phyloP scores from a whole-genome alignment of 2,329 filamentous ascomycete genomes.

The Stachybotrys echinatus region DNA sequence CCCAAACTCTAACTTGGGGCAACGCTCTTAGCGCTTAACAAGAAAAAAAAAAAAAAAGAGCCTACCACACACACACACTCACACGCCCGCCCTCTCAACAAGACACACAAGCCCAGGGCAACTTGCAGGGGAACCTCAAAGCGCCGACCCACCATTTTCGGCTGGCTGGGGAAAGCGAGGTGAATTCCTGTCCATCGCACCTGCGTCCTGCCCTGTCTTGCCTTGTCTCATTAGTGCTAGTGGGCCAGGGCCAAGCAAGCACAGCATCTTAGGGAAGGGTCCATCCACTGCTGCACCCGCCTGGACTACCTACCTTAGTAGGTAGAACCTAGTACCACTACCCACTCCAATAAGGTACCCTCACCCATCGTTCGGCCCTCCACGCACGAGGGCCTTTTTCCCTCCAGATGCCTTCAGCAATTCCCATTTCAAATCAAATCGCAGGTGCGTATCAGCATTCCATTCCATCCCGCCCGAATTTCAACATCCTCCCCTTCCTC shows the following conservation, averaged over 20 bases:
- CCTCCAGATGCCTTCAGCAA: conserved; percentile 22
- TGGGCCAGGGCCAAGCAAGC: too few relatives aligned
- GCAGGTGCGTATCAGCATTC: conserved; percentile 14
- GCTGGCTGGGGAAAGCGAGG: background rate
- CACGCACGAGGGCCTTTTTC: conserved; percentile 6
- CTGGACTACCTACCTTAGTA: too few relatives aligned
- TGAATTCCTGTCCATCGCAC: background rate
- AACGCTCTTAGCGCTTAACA: background rate
- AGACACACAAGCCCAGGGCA: background rate
- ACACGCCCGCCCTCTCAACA: background rate
- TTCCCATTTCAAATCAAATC: conserved; percentile 15
- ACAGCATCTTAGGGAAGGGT: background rate
- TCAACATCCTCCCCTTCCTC: background rate
- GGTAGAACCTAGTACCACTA: too few relatives aligned
- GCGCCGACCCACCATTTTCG: background rate
- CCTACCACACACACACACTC: background rate
- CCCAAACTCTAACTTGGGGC: background rate
- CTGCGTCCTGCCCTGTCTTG: too few relatives aligned
- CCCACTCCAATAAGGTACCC: too few relatives aligned
- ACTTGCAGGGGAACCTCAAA: too few relatives aligned
- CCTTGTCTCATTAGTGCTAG: background rate
- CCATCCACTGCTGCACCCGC: too few relatives aligned
- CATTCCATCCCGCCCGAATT: background rate
- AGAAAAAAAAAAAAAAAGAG: background rate
- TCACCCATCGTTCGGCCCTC: background rate